These are phyloP conservation scores for Suillus americanus DNA, from an alignment of 768 basidiomycete genomes.

Conservation along the genomic window DNA sequence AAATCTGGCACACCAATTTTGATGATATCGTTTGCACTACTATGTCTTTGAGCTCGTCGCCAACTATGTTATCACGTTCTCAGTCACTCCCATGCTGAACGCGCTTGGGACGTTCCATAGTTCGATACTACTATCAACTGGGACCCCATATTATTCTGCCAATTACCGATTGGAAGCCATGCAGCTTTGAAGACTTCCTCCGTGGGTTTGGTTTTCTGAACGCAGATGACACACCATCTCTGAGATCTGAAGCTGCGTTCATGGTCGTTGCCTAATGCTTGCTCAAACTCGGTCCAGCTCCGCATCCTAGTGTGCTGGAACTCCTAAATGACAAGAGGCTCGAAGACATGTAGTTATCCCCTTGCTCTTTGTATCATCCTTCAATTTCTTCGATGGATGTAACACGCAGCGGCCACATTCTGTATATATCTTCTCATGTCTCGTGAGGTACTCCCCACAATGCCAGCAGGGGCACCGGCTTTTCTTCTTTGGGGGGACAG, in stretches of 20 bases:
- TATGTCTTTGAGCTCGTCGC: too few relatives aligned
- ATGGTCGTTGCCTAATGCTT: background rate
- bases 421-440: background rate
- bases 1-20: too few relatives aligned
- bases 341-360: background rate
- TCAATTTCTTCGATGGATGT: background rate
- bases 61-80: too few relatives aligned
- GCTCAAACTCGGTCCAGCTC: too few relatives aligned
- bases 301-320: too few relatives aligned
- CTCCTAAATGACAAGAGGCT: too few relatives aligned
- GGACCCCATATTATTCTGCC: background rate
- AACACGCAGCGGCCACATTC: background rate
- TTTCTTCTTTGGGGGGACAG: too few relatives aligned
- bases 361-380: background rate
- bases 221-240: background rate
- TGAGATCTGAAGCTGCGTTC: too few relatives aligned
- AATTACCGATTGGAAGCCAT: background rate
- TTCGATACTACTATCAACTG: background rate
- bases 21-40: too few relatives aligned
- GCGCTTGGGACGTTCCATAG: background rate
- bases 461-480: too few relatives aligned
- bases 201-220: background rate
- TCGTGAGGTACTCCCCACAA: background rate
- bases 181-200: background rate
- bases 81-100: too few relatives aligned